Evolutionary conservation across 108 stramenopile genomes (phyloP).

Genomic region (Conticribra guillardii): DNA sequence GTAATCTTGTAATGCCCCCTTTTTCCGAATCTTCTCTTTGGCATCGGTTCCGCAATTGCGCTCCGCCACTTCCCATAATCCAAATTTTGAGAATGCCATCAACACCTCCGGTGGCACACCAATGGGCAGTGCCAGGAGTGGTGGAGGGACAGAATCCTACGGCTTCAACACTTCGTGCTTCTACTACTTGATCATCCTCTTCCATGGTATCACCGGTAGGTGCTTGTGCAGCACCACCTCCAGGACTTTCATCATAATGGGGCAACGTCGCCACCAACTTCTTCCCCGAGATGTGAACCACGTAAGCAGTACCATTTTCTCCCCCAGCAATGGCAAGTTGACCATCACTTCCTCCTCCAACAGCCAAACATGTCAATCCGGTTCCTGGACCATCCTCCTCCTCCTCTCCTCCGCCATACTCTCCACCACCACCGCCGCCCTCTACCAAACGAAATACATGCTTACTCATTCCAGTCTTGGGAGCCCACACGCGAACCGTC

Average conservation of each 20-base stretch:
- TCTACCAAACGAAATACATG: constrained; percentile 80
- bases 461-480: constrained; percentile 83
- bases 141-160: constrained; percentile 83
- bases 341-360: constrained; percentile 56
- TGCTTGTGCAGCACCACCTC: not conserved
- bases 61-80: constrained; percentile 67
- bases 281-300: constrained; percentile 84
- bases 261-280: constrained; percentile 83
- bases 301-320: constrained; percentile 89
- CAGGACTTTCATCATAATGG: constrained; percentile 62
- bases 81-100: constrained; percentile 89
- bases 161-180: constrained; percentile 81
- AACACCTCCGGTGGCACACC: constrained; percentile 89
- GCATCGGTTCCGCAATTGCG: constrained; percentile 37
- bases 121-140: constrained; percentile 60
- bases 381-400: constrained; percentile 23
- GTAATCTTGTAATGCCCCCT: constrained; percentile 73
- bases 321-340: constrained; percentile 72
- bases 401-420: constrained; percentile 10
- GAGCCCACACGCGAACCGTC: constrained; percentile 92
- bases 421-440: constrained; percentile 15
- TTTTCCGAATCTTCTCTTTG: constrained; percentile 17
- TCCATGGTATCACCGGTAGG: constrained; percentile 21
- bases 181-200: constrained; percentile 64
- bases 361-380: constrained; percentile 78